Base-by-base conservation (phyloP, 768 basidiomycete species). In the Naematelia encephala region DNA sequence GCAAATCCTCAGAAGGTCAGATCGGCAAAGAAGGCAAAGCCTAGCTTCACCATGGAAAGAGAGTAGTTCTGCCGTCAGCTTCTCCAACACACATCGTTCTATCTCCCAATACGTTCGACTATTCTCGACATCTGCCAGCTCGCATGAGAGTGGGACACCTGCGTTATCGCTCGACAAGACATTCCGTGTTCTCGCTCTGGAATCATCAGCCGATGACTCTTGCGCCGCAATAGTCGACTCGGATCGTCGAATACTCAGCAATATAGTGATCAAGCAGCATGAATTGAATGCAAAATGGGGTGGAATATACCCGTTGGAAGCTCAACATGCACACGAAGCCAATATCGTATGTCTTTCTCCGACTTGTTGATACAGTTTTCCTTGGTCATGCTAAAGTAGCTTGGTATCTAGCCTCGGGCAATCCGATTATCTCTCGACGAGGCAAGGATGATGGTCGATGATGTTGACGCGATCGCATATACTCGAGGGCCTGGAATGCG, bases 161-260 rank as follows among this genome's bases (percentile, higher is more conserved):
- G n/a, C n/a, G n/a, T n/a, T n/a, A n/a, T n/a, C n/a, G n/a, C 39
- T 43, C 39, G 11, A 12, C 39, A 19, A 43, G 12, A 43, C 19
- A 2, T 56, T 73, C 22, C 55, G 61, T 0, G 74, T 80, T n/a
- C 69, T 80, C 14, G 78, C 70, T 14, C 57, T 94, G 34, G 92
- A 96, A 77, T 86, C 87, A 1, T 92, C 90, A 12, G 91, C 91
- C 13, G 94, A 99, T 75, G 96, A 98, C 72, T 89, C 91, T 1
- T 94, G 91, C 67, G 90, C 87, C 14, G 88, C 93, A 0, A 81
- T 98, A 51, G 87, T 99, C 30, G 83, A 84, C 19, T 88, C 87
- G 0, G 79, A 83, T 5, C 82, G 70, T 81, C 51, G 66, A 42
- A 76, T 98, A 42, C 84, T 89, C 54, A 86, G 90, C 1, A 94